Conservation (phyloP, 108 stramenopile species). For the Parietichytrium sp. region DNA sequence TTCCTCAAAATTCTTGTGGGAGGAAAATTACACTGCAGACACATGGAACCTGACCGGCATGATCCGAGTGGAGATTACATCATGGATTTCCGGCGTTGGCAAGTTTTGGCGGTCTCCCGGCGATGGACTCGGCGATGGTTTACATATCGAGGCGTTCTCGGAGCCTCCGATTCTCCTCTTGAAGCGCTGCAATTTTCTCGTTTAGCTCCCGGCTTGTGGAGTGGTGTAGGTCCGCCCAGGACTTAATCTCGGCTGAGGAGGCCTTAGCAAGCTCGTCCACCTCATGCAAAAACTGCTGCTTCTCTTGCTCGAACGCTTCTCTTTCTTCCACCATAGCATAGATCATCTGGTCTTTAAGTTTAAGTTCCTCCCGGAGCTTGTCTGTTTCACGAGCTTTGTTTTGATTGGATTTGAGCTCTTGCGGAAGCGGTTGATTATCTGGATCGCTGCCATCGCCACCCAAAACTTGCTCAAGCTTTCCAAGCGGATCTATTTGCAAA, state of each 20-base stretch:
- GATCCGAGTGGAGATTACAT: too few species aligned
- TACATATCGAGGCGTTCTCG: too few species aligned
- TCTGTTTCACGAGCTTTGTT: neutral
- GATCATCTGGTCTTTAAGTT: constrained; percentile 31
- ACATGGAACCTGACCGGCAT: too few species aligned
- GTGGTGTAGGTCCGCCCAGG: neutral
- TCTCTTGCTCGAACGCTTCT: constrained; percentile 22
- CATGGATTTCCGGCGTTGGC: too few species aligned
- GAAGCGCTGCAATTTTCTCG: neutral
- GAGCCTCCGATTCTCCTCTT: constrained; percentile 24
- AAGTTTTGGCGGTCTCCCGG: too few species aligned
- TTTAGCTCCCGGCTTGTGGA: neutral
- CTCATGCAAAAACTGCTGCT: neutral
- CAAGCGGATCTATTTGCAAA: neutral
- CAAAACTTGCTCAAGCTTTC: neutral
- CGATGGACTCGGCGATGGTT: too few species aligned
- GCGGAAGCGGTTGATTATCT: neutral
- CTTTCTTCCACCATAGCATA: constrained; percentile 20
- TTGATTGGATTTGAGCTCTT: neutral
- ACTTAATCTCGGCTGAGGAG: neutral
- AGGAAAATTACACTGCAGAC: too few species aligned
- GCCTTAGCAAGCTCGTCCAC: neutral
- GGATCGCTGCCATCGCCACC: too few species aligned
- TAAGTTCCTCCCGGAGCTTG: neutral
- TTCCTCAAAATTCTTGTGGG: too few species aligned